Evolutionary conservation across 2,329 filamentous ascomycete genomes (phyloP).

Genomic region (Talaromyces sp.): DNA sequence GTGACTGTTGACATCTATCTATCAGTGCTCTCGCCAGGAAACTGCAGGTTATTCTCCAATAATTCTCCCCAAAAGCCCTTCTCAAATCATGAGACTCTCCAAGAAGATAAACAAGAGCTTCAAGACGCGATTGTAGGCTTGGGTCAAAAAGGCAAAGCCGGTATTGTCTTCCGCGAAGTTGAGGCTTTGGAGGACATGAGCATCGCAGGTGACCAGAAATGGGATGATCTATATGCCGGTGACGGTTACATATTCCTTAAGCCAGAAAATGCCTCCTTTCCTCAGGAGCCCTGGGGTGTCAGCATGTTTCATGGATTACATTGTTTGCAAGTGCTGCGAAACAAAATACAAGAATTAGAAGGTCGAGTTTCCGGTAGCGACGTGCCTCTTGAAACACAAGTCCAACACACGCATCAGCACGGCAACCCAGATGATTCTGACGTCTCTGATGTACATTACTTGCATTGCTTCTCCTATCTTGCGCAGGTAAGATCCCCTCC

Average conservation of each 20-base stretch:
- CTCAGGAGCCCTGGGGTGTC: slow-evolving; percentile 14
- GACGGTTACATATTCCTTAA: slow-evolving; percentile 9
- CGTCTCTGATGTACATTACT: slow-evolving; percentile 5
- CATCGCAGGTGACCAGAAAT: slow-evolving; percentile 4
- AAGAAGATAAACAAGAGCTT: background rate
- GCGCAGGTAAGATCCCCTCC: slow-evolving; percentile 11
- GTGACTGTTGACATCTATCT: slow-evolving; percentile 12
- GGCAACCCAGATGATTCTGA: background rate
- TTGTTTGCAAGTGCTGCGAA: slow-evolving; percentile 15
- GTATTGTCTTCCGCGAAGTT: slow-evolving; percentile 1
- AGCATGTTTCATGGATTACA: slow-evolving; percentile 18
- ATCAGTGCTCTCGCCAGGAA: slow-evolving; percentile 2
- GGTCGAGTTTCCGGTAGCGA: background rate
- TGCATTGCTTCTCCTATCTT: slow-evolving; percentile 17
- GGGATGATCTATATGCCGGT: background rate
- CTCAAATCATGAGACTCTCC: background rate
- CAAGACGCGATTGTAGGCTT: background rate
- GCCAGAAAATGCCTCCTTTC: background rate
- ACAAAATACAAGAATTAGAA: slow-evolving; percentile 7
- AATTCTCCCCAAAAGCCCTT: background rate
- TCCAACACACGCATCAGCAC: background rate
- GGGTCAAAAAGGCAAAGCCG: background rate
- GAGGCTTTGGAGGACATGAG: slow-evolving; percentile 9
- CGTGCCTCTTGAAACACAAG: background rate
- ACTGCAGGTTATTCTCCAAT: background rate